phyloP scores from a whole-genome alignment of 805 yeast species.

The Pichia heedii region DNA sequence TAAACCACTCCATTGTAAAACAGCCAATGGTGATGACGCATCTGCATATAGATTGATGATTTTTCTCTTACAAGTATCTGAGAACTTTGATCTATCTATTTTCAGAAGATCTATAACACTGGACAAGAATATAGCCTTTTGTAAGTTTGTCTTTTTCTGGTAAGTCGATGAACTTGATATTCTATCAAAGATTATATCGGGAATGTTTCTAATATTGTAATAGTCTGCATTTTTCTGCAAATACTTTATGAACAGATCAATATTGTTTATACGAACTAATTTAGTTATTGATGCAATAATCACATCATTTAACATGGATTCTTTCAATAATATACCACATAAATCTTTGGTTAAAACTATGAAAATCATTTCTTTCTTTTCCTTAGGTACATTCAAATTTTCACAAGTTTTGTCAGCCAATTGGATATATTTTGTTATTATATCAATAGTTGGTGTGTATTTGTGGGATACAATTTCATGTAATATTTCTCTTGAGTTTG shows the following conservation, averaged over 20 bases:
- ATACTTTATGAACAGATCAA: slow-evolving; percentile 18
- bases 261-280: slow-evolving; percentile 15
- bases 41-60: slow-evolving; percentile 16
- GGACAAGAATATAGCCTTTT: slow-evolving; percentile 16
- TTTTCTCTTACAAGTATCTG: slow-evolving; percentile 8
- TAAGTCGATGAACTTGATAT: slow-evolving; percentile 1
- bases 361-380: slow-evolving; percentile 17
- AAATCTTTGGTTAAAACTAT: slow-evolving; percentile 17
- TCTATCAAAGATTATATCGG: slow-evolving; percentile 6
- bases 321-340: slow-evolving; percentile 7
- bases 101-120: slow-evolving; percentile 14
- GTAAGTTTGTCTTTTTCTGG: slow-evolving; percentile 1
- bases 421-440: slow-evolving; percentile 12
- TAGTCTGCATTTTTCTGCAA: slow-evolving; percentile 11
- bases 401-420: slow-evolving; percentile 11
- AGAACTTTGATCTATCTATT: slow-evolving; percentile 3
- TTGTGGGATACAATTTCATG: slow-evolving; percentile 7
- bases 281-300: slow-evolving; percentile 6
- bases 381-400: slow-evolving; percentile 11
- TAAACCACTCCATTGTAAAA: slow-evolving; percentile 14
- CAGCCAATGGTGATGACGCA: slow-evolving; percentile 20
- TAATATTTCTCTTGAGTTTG: slow-evolving; percentile 12
- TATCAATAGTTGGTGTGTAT: slow-evolving; percentile 10
- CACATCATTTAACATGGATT: slow-evolving; percentile 7
- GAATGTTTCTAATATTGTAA: neutral